phyloP scores from a whole-genome alignment of 2,329 filamentous ascomycete species.

The Phyllosticta citriasiana region DNA sequence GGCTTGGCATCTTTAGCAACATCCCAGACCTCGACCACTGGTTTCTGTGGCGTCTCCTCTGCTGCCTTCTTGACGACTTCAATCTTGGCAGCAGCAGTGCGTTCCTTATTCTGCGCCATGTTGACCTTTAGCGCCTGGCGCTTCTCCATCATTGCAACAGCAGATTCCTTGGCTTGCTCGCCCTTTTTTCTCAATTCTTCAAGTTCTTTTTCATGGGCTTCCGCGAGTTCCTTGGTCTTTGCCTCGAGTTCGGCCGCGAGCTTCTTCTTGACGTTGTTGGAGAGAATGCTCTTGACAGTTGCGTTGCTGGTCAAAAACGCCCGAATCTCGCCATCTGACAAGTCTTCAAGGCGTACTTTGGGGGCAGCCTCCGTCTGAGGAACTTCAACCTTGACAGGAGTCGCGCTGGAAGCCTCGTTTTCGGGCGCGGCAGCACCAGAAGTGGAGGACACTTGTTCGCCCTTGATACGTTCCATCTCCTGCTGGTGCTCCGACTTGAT shows the following conservation, averaged over 20 bases:
- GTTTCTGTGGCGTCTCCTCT: conserved; percentile 71
- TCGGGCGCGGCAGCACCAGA: not conserved
- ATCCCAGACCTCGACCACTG: conserved; percentile 81
- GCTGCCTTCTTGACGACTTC: conserved; percentile 72
- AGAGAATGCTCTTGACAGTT: conserved; percentile 39
- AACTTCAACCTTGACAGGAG: conserved; percentile 19
- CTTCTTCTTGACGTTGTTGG: conserved; percentile 47
- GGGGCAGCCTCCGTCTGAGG: not conserved
- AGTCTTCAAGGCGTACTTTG: conserved; percentile 21
- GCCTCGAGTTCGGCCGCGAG: conserved; percentile 31
- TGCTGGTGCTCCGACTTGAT: conserved; percentile 25
- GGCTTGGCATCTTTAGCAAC: conserved; percentile 59
- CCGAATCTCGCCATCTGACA: conserved; percentile 41
- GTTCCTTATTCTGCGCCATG: conserved; percentile 63
- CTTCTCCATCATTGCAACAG: conserved; percentile 63
- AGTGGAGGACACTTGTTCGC: not conserved
- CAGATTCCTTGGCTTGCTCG: conserved; percentile 40
- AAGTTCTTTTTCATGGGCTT: conserved; percentile 15
- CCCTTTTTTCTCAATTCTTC: conserved; percentile 30
- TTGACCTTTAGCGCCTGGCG: conserved; percentile 66
- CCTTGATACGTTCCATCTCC: conserved; percentile 25
- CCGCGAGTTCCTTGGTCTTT: conserved; percentile 22
- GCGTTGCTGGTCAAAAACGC: conserved; percentile 42
- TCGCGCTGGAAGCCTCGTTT: conserved; percentile 19
- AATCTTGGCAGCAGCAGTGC: conserved; percentile 58